Conservation (phyloP, 2,329 filamentous ascomycete species). For the Fusarium irregulare region DNA sequence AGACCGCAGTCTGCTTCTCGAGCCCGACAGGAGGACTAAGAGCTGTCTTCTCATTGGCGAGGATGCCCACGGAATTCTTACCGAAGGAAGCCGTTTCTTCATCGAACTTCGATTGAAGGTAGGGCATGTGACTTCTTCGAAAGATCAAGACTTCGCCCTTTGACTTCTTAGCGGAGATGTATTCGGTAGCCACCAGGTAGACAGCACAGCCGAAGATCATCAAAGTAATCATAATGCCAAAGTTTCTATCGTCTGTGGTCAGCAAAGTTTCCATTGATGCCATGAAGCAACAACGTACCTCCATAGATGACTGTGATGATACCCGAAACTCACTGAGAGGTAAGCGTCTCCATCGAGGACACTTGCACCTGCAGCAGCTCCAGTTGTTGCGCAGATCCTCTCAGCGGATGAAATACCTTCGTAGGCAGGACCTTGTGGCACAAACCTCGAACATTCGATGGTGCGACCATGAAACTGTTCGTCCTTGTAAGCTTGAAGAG, state of each 20-base stretch:
- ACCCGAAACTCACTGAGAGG: slow-evolving; percentile 65
- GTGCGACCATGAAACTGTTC: slow-evolving; percentile 56
- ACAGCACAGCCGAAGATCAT: slow-evolving; percentile 58
- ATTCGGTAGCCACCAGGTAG: slow-evolving; percentile 64
- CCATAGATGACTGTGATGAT: slow-evolving; percentile 69
- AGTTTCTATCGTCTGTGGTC: not conserved
- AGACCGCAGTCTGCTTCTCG: slow-evolving; percentile 72
- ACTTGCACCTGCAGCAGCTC: slow-evolving; percentile 63
- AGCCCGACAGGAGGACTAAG: slow-evolving; percentile 29
- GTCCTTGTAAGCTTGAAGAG: not conserved
- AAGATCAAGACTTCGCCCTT: slow-evolving; percentile 72
- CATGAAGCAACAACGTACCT: not conserved
- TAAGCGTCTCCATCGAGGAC: slow-evolving; percentile 71
- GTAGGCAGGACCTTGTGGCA: slow-evolving; percentile 52
- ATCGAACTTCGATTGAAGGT: not conserved
- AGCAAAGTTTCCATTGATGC: not conserved
- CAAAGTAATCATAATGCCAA: slow-evolving; percentile 65
- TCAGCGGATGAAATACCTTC: slow-evolving; percentile 56
- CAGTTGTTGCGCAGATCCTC: slow-evolving; percentile 64
- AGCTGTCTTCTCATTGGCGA: not conserved
- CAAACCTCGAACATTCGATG: slow-evolving; percentile 65
- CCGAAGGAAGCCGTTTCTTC: slow-evolving; percentile 27
- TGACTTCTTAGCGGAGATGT: slow-evolving; percentile 60
- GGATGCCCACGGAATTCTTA: not conserved
- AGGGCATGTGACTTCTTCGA: slow-evolving; percentile 54